Conservation (phyloP, 164 flowering plant genomes). For the Pachysandra terminalis region DNA sequence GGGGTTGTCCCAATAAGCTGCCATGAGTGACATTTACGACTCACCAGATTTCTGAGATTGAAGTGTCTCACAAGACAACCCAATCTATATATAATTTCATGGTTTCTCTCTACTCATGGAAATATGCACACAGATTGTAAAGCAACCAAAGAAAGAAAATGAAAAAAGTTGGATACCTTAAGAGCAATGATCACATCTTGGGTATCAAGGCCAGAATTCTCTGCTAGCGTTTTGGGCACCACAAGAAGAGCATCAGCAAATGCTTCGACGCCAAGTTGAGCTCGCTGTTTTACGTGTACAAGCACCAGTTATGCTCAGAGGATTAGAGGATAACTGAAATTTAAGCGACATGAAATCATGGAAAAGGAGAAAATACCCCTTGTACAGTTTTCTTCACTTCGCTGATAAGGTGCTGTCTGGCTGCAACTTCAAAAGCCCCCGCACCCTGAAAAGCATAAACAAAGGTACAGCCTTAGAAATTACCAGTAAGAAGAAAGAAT, state of each 20-base stretch:
- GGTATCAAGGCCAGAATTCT: conserved; percentile 96
- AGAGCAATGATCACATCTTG: conserved; percentile 91
- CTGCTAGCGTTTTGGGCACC: conserved; percentile 94
- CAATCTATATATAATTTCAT: too few relatives aligned
- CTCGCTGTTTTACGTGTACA: conserved; percentile 58
- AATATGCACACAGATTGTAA: too few relatives aligned
- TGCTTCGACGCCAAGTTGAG: conserved; percentile 96
- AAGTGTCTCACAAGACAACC: too few relatives aligned
- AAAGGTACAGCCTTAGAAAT: not conserved
- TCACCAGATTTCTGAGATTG: too few relatives aligned
- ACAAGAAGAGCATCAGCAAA: conserved; percentile 98
- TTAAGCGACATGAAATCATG: not conserved
- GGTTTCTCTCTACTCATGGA: too few relatives aligned
- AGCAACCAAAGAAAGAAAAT: not conserved
- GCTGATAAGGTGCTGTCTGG: conserved; percentile 78
- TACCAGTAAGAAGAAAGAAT: not conserved
- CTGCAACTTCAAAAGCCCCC: conserved; percentile 98
- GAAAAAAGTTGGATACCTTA: conserved; percentile 38
- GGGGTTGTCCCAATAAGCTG: too few relatives aligned
- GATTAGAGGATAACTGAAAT: not conserved
- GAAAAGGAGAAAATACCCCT: conserved; percentile 64
- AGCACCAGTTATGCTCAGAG: conserved; percentile 3
- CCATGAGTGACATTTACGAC: too few relatives aligned
- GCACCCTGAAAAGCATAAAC: conserved; percentile 68
- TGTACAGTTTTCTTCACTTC: conserved; percentile 93